Conservation (phyloP, 306 rosid genomes). For the Crotalaria pallida region DNA sequence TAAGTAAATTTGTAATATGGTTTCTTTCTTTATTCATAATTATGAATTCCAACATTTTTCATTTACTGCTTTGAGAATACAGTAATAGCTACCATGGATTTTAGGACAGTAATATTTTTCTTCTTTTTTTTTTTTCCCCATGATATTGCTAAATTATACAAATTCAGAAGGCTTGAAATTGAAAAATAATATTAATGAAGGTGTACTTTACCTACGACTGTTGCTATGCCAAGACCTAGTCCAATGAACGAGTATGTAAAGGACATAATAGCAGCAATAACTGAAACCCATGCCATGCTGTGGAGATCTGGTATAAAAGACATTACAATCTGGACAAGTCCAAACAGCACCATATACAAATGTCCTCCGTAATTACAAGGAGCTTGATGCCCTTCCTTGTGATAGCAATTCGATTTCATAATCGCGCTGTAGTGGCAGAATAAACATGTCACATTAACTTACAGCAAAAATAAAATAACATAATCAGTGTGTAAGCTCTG, state of each 20-base stretch:
- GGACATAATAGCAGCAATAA: constrained; percentile 73
- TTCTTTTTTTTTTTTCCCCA: background rate
- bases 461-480: background rate
- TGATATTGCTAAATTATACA: background rate
- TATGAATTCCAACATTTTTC: background rate
- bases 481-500: background rate
- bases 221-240: constrained; percentile 65
- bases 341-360: constrained; percentile 60
- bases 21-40: background rate
- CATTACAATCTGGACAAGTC: constrained; percentile 57
- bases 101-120: background rate
- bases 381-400: constrained; percentile 67
- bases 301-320: constrained; percentile 92
- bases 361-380: constrained; percentile 46
- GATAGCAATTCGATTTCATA: constrained; percentile 62
- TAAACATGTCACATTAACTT: background rate
- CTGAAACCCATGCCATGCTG: constrained; percentile 77
- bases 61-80: background rate
- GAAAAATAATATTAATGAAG: background rate
- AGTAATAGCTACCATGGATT: background rate
- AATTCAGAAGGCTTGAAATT: background rate
- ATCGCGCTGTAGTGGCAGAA: constrained; percentile 53
- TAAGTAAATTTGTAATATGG: background rate
- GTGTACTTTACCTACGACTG: constrained; percentile 38
- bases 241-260: constrained; percentile 72